Conservation (phyloP, 2,329 filamentous ascomycete genomes). For the Stagonosporopsis rhizophila region DNA sequence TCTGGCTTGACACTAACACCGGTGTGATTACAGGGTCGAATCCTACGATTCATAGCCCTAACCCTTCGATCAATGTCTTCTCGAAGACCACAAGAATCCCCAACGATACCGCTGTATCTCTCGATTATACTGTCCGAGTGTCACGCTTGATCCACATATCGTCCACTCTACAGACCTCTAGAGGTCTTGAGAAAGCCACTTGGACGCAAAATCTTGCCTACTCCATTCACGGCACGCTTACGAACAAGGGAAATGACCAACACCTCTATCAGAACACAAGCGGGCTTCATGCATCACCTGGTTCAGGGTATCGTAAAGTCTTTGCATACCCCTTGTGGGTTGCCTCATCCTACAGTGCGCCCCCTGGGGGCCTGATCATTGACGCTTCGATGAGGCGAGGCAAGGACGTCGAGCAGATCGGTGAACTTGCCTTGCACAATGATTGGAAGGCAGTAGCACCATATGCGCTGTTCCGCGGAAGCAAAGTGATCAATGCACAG, state of each 20-base stretch:
- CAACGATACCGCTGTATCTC: conserved; percentile 64
- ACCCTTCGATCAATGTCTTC: conserved; percentile 59
- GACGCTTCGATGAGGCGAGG: conserved; percentile 58
- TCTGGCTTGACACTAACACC: conserved; percentile 68
- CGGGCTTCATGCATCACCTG: conserved; percentile 55
- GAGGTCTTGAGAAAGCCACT: conserved; percentile 49
- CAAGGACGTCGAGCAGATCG: conserved; percentile 56
- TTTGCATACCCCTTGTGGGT: conserved; percentile 69
- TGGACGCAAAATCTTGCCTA: conserved; percentile 69
- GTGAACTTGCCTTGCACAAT: conserved; percentile 63
- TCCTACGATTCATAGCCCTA: conserved; percentile 46
- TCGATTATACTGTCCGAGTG: conserved; percentile 66
- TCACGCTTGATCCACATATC: conserved; percentile 62
- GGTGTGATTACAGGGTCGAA: conserved; percentile 61
- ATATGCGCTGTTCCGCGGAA: conserved; percentile 43
- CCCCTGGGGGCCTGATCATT: conserved; percentile 55
- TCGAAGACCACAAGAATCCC: conserved; percentile 56
- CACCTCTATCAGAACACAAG: conserved; percentile 59
- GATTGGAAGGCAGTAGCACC: conserved; percentile 64
- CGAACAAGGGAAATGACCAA: conserved; percentile 63
- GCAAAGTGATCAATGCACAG: conserved; percentile 59
- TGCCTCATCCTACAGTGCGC: conserved; percentile 58
- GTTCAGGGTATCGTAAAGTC: conserved; percentile 45
- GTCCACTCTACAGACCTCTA: conserved; percentile 60
- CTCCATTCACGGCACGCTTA: conserved; percentile 63